Percentiles rank a stretch among this genome's conserved stretches.
phyloP scores from a whole-genome alignment of 371 early-diverging fungal genomes.

The Rhizopus microsporus region DNA sequence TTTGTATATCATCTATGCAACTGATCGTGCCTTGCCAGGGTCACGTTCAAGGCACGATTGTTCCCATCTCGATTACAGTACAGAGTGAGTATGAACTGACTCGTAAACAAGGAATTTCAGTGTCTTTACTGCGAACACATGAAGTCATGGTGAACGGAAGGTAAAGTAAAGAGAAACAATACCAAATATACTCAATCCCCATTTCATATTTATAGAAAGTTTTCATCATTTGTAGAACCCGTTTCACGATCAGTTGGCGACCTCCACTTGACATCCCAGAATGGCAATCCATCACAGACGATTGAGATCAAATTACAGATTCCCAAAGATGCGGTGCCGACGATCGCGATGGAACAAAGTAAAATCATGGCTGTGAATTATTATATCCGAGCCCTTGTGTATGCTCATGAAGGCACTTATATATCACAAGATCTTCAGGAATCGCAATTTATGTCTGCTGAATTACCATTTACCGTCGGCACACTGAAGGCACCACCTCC shows the following conservation, averaged over 20 bases:
- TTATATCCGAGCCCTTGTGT: slow-evolving; percentile 20
- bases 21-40: slow-evolving; percentile 26
- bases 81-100: slow-evolving; percentile 21
- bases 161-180: slow-evolving; percentile 1
- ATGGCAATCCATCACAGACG: neutral
- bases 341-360: slow-evolving; percentile 22
- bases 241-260: neutral
- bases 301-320: slow-evolving; percentile 18
- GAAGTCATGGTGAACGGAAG: slow-evolving; percentile 18
- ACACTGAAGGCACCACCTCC: slow-evolving; percentile 10
- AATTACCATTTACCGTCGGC: slow-evolving; percentile 25
- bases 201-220: neutral
- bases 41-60: slow-evolving; percentile 17
- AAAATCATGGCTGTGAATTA: slow-evolving; percentile 20
- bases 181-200: neutral
- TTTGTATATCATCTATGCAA: slow-evolving; percentile 14
- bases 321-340: slow-evolving; percentile 19
- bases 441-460: slow-evolving; percentile 20
- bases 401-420: slow-evolving; percentile 24
- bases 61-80: slow-evolving; percentile 23
- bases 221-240: slow-evolving; percentile 3
- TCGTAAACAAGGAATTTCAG: slow-evolving; percentile 23
- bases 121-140: slow-evolving; percentile 18
- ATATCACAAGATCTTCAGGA: slow-evolving; percentile 8
- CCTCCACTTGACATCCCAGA: neutral